phyloP scores from a whole-genome alignment of 2,329 filamentous ascomycete genomes.

The Cercospora berteroae region DNA sequence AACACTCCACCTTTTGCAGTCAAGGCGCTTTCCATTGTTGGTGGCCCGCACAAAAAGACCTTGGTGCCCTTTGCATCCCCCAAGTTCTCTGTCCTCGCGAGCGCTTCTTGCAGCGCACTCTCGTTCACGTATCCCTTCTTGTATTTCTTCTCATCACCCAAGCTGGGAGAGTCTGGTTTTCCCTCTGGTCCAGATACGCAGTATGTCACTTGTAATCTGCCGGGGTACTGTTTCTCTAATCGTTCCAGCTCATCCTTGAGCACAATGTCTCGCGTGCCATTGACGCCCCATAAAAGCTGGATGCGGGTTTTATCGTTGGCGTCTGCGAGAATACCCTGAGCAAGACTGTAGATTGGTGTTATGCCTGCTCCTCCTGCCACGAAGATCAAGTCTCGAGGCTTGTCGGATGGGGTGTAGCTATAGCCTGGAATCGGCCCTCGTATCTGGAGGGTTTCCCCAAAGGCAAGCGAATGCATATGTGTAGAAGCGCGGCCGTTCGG shows the following conservation, averaged over 20 bases:
- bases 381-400: slow-evolving; percentile 51
- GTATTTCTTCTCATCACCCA: slow-evolving; percentile 41
- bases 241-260: slow-evolving; percentile 56
- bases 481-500: slow-evolving; percentile 63
- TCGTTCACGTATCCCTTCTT: slow-evolving; percentile 59
- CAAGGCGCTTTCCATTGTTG: slow-evolving; percentile 61
- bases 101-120: slow-evolving; percentile 54
- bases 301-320: slow-evolving; percentile 61
- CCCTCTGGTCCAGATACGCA: slow-evolving; percentile 52
- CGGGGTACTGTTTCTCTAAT: slow-evolving; percentile 52
- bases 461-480: slow-evolving; percentile 64
- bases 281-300: slow-evolving; percentile 65
- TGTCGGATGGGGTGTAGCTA: slow-evolving; percentile 28
- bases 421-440: slow-evolving; percentile 50
- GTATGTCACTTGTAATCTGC: slow-evolving; percentile 58
- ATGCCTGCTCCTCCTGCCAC: slow-evolving; percentile 72
- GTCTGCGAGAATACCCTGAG: slow-evolving; percentile 43
- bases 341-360: slow-evolving; percentile 58
- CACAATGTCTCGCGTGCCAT: slow-evolving; percentile 62
- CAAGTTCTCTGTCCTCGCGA: slow-evolving; percentile 38
- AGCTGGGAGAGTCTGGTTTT: slow-evolving; percentile 21
- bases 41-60: slow-evolving; percentile 69
- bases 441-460: slow-evolving; percentile 62
- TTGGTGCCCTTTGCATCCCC: slow-evolving; percentile 49
- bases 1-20: slow-evolving; percentile 56